Conservation (phyloP, 805 yeast species). For the Saccharomyces jurei region DNA sequence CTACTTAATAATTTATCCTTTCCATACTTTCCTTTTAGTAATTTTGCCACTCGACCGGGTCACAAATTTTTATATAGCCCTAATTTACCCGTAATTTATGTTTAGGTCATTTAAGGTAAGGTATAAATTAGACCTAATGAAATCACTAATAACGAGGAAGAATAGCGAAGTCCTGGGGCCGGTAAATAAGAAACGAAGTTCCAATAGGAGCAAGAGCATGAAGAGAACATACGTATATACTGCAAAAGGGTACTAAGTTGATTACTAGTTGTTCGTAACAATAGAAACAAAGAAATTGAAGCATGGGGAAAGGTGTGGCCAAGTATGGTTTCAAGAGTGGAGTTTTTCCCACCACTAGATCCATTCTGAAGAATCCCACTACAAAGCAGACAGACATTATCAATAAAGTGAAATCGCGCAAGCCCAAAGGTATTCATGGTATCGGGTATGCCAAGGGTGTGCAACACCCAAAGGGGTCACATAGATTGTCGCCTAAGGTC, state of each 20-base stretch:
- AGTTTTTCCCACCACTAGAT: conserved; percentile 68
- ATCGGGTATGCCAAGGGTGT: conserved; percentile 64
- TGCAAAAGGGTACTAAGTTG: background rate
- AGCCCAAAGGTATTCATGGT: conserved; percentile 36
- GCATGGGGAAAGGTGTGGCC: conserved; percentile 42
- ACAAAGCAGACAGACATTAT: conserved; percentile 36
- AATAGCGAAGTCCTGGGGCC: background rate
- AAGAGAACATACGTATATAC: background rate
- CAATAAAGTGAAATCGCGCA: conserved; percentile 38
- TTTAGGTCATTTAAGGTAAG: background rate
- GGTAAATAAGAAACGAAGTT: background rate
- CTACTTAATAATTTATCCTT: background rate
- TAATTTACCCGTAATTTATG: background rate
- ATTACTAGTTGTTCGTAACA: background rate
- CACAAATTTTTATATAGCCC: background rate
- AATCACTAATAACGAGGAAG: background rate
- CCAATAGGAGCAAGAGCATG: background rate
- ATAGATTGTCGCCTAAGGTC: conserved; percentile 47
- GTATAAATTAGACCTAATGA: background rate
- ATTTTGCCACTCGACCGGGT: background rate
- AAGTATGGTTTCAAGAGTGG: conserved; percentile 62
- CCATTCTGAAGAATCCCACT: conserved; percentile 61
- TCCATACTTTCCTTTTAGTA: background rate
- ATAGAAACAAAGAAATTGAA: background rate
- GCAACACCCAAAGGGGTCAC: conserved; percentile 56